Conservation (phyloP, 805 yeast genomes). For the Wickerhamiella cacticola region DNA sequence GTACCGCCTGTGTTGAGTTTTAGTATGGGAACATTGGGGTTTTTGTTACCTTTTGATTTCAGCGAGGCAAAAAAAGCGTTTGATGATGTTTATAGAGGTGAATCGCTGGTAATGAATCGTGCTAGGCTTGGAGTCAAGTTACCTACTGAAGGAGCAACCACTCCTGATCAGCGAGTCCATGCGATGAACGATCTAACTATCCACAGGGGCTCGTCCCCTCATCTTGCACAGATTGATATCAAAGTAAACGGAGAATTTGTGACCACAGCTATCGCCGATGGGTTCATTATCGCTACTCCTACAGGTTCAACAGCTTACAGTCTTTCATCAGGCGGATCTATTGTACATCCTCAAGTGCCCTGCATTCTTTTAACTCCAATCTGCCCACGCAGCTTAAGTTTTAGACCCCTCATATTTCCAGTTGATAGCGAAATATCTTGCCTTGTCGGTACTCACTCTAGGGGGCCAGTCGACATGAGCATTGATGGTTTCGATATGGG, state of each 20-base stretch:
- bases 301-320: conserved; percentile 95
- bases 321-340: conserved; percentile 80
- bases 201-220: conserved; percentile 82
- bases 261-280: conserved; percentile 88
- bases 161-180: conserved; percentile 35
- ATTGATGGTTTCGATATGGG: conserved; percentile 78
- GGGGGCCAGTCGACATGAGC: conserved; percentile 42
- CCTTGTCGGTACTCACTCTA: conserved; percentile 26
- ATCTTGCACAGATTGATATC: conserved; percentile 72
- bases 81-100: conserved; percentile 48
- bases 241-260: conserved; percentile 70
- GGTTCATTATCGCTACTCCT: conserved; percentile 74
- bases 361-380: conserved; percentile 78
- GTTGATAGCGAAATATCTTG: conserved; percentile 52
- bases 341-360: conserved; percentile 79
- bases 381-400: conserved; percentile 83
- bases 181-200: conserved; percentile 89
- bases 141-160: conserved; percentile 7
- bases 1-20: conserved; percentile 87
- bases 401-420: conserved; percentile 78
- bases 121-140: conserved; percentile 39
- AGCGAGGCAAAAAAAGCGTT: conserved; percentile 49
- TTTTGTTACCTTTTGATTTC: conserved; percentile 77
- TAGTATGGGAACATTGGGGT: conserved; percentile 85
- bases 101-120: conserved; percentile 63